Conservation (phyloP, 305 asterid species). For the Rubia tinctorum region DNA sequence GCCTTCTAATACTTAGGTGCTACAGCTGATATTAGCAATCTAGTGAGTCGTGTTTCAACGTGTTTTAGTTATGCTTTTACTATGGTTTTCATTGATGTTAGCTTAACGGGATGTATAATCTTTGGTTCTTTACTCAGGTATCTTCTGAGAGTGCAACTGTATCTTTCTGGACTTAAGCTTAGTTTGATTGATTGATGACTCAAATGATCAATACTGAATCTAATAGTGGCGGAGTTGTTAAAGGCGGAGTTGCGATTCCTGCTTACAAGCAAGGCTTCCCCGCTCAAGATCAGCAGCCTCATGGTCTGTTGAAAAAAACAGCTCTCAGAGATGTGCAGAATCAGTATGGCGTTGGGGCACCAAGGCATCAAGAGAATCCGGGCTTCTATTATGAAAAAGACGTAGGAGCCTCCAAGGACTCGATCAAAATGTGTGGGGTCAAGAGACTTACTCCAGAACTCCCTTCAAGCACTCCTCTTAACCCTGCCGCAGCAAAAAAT, state of each 20-base stretch:
- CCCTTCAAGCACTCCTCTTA: constrained; percentile 51
- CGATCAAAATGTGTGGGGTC: constrained; percentile 63
- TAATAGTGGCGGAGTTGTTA: constrained; percentile 15
- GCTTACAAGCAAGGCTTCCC: constrained; percentile 19
- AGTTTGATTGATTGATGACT: constrained; percentile 19
- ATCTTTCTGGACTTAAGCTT: constrained; percentile 14
- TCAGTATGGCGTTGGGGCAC: constrained; percentile 42
- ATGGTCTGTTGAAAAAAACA: constrained; percentile 51
- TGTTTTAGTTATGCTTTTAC: constrained; percentile 1
- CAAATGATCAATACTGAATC: constrained; percentile 46
- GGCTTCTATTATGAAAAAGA: constrained; percentile 10
- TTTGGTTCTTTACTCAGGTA: constrained; percentile 26
- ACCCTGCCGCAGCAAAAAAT: constrained; percentile 36
- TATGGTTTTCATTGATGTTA: neutral
- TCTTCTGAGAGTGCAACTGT: constrained; percentile 16
- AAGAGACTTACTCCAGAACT: constrained; percentile 75
- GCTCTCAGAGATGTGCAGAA: constrained; percentile 91
- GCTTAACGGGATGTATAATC: constrained; percentile 2
- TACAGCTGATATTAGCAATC: neutral
- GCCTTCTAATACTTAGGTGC: neutral
- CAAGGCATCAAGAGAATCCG: constrained; percentile 43
- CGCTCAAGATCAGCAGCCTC: constrained; percentile 53
- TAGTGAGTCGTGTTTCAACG: neutral
- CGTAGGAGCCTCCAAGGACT: constrained; percentile 34
- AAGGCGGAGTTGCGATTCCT: constrained; percentile 19